Evolutionary conservation across 441 rosid species (phyloP).

Genomic region (Dalechampia spathulata): DNA sequence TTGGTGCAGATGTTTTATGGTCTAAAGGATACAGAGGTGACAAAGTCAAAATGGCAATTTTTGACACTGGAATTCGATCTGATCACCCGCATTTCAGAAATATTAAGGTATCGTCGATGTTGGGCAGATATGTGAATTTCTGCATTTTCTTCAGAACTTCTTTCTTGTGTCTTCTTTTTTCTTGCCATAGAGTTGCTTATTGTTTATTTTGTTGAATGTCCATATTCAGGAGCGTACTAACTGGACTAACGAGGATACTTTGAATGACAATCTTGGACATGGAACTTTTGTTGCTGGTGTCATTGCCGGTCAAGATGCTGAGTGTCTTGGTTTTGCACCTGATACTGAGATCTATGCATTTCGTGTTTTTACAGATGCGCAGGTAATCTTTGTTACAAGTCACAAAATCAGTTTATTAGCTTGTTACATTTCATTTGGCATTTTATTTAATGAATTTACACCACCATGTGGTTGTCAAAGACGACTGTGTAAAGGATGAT

Average conservation of each 20-base stretch:
- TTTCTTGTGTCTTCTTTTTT: no score
- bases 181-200: no score
- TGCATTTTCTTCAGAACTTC: constrained; percentile 32
- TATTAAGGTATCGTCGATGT: constrained; percentile 54
- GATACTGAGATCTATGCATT: constrained; percentile 95
- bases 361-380: constrained; percentile 94
- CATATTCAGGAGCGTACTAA: constrained; percentile 89
- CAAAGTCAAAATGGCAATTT: constrained; percentile 97
- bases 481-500: background rate
- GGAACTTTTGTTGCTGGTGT: constrained; percentile 99
- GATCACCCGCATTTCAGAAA: constrained; percentile 97
- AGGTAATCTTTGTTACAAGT: constrained; percentile 66
- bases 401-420: constrained; percentile 10
- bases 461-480: no score
- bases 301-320: constrained; percentile 77
- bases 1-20: constrained; percentile 96
- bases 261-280: constrained; percentile 98
- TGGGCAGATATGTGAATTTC: constrained; percentile 20
- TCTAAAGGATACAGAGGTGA: constrained; percentile 79
- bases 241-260: constrained; percentile 96
- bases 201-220: no score
- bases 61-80: constrained; percentile 94
- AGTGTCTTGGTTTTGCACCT: constrained; percentile 96
- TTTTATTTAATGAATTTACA: background rate
- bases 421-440: background rate